Base-by-base conservation (phyloP, 2,329 filamentous ascomycete genomes). In the Monilinia laxa region DNA sequence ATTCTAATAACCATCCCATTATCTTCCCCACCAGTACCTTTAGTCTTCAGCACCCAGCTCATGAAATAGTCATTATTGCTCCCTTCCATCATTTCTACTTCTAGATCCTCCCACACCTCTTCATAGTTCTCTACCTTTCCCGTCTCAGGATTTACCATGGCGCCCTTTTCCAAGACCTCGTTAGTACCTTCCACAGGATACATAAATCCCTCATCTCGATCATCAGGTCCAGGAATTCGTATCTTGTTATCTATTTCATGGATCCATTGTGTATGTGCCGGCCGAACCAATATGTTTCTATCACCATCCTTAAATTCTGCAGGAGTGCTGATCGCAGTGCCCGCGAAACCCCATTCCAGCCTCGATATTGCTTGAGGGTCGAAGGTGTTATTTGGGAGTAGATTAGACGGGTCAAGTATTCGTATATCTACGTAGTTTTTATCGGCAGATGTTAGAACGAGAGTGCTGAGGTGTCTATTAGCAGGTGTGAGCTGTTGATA, bases 81-180 rank as follows among this genome's bases (percentile, higher is more conserved):
- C 14, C 54, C 55, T 23, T 38, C 47, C 7, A 64, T 7, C 47
- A 49, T 47, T 16, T 31, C 52, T 47, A 65, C 25, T 23, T 71
- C 69, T 9, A 74, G 42, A 71, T 77, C 76, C 51, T 72, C 68
- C 76, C 76, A 78, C 20, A 74, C 70, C 66, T 78, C 76, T 65
- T 77, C 70, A 66, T 77, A 78, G 4, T 70, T 69, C 31, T 71
- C 72, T 28, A 73, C 67, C 4, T 68, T 55, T 2, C 76, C 76
- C 0, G 69, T 77, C 10, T 64, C 68, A 1, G 73, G 72, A 67
- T 77, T 70, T 1, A 68, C 59, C 69, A 75, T 75, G 2, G 38
- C 66, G 1, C 76, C 76, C 10, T 68, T 70, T 45, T 78, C 76
- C 42, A 78, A 56, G 18, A 74, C 70, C 38, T 73, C 69, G 23